Evolutionary conservation across 352 stramenopile genomes (phyloP).

Genomic region (Globisporangium middletonii): DNA sequence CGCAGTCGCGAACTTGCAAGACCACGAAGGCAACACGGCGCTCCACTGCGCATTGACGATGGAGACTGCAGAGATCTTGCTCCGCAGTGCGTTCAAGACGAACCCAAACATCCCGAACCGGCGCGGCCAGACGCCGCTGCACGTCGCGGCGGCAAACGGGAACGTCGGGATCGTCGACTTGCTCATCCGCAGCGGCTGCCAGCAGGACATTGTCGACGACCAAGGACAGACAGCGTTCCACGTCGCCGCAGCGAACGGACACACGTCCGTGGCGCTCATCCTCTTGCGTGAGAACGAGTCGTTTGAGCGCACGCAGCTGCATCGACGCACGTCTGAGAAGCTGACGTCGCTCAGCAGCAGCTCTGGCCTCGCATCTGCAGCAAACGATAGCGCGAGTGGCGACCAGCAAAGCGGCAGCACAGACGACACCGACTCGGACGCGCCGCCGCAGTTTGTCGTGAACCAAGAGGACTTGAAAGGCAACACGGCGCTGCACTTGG

Average conservation of each 20-base stretch:
- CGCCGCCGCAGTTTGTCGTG: slow-evolving; percentile 44
- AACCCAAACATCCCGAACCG: slow-evolving; percentile 81
- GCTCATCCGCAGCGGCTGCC: slow-evolving; percentile 57
- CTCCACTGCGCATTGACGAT: slow-evolving; percentile 65
- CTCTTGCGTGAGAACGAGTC: slow-evolving; percentile 64
- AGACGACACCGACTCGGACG: slow-evolving; percentile 13
- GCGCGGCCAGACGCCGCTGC: slow-evolving; percentile 62
- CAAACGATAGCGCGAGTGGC: neutral
- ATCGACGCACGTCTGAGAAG: slow-evolving; percentile 8
- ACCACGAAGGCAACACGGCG: slow-evolving; percentile 77
- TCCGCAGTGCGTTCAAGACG: slow-evolving; percentile 52
- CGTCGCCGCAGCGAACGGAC: slow-evolving; percentile 68
- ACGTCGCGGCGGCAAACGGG: slow-evolving; percentile 60
- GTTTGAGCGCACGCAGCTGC: slow-evolving; percentile 11
- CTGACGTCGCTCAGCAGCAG: neutral
- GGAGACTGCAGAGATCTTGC: slow-evolving; percentile 55
- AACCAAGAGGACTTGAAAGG: slow-evolving; percentile 80
- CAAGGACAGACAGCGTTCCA: slow-evolving; percentile 83
- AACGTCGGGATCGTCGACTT: slow-evolving; percentile 76
- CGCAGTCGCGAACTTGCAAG: slow-evolving; percentile 66
- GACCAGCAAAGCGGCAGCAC: slow-evolving; percentile 14
- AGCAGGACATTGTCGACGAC: slow-evolving; percentile 74
- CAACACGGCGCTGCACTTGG: slow-evolving; percentile 78
- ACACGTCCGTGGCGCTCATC: slow-evolving; percentile 66
- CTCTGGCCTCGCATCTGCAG: neutral